These are phyloP conservation scores for Alloteropsis angusta DNA, from an alignment of 202 grass and related monocot genomes.

Conservation along the genomic window DNA sequence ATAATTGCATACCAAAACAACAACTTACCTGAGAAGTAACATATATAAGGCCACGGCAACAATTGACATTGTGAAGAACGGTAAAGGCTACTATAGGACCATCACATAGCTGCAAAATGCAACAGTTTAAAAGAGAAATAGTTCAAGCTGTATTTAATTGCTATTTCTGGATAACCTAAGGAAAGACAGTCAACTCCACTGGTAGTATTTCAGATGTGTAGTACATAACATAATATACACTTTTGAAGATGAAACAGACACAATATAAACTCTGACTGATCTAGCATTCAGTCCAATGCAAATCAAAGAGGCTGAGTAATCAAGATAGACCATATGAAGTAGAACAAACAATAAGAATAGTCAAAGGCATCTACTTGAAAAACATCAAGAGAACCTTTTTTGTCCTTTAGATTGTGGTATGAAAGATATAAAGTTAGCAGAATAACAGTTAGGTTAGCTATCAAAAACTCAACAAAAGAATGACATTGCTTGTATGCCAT, in stretches of 20 bases:
- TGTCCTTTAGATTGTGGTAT: neutral
- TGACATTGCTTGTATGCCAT: neutral
- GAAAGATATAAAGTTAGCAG: conserved; percentile 2
- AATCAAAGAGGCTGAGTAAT: neutral
- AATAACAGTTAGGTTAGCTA: neutral
- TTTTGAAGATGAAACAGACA: neutral
- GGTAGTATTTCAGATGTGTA: neutral
- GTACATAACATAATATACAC: neutral
- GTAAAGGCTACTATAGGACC: conserved; percentile 86
- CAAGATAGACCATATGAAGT: neutral
- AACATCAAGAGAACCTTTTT: neutral
- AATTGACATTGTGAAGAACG: conserved; percentile 94
- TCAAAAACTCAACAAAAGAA: neutral
- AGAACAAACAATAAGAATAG: neutral
- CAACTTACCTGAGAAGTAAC: conserved; percentile 76
- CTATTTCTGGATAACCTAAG: neutral
- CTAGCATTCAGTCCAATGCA: neutral
- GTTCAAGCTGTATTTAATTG: conserved; percentile 11
- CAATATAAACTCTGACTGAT: neutral
- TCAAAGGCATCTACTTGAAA: neutral
- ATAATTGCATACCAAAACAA: conserved; percentile 6
- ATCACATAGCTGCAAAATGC: conserved; percentile 75
- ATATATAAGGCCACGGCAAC: conserved; percentile 83
- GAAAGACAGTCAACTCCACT: neutral
- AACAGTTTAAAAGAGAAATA: conserved; percentile 21